Evolutionary conservation across 306 rosid species (phyloP), one percentile per base, ranked within the genome.

Genomic region (Gastrolobium villosum): DNA sequence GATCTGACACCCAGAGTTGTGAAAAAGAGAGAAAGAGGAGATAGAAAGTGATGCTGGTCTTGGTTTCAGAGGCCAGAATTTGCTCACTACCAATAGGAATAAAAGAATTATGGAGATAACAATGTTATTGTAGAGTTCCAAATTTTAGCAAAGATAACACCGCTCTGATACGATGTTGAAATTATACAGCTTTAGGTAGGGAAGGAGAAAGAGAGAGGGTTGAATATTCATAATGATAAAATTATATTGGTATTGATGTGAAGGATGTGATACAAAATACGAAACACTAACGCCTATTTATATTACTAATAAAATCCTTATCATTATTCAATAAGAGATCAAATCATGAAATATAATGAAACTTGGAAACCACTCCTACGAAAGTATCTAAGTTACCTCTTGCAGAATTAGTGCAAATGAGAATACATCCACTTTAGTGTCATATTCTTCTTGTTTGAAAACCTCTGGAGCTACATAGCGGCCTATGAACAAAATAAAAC

Each of bases 391-490:
- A n/a, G 32, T 78, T 92, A 92, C 98, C 99, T 92, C 98, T 88
- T 92, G 98, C 65, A 95, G 84, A 81, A 95, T 92, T 79, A 92
- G 81, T 52, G 97, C 96, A 84, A 95, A 95, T 43, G 98, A 92
- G 89, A 89, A 94, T 6, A 95, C 96, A 80, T 95, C 99, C 77
- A 92, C 97, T 89, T 95, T 95, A n/a, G 97, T 95, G 78, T 82
- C 99, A 77, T 92, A 95, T 84, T 90, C 97, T 78, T 84, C 91
- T 13, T 78, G 84, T 70, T 65, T 88, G 78, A 80, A 94, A 87
- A 90, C 99, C 86, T 94, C 99, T 28, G 97, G 99, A 82, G 98
- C 98, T 46, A 92, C 85, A 68, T 95, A 95, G 79, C 98, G 90
- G 79, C 97, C 97, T 94, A 76, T 48, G 72, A 69, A 85, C 59